A percentile compares a stretch with the other conserved stretches of the same genome.
These are phyloP conservation scores for Microbotryum intermedium DNA, from an alignment of 1,284 basidiomycete genomes.

Conservation along the genomic window DNA sequence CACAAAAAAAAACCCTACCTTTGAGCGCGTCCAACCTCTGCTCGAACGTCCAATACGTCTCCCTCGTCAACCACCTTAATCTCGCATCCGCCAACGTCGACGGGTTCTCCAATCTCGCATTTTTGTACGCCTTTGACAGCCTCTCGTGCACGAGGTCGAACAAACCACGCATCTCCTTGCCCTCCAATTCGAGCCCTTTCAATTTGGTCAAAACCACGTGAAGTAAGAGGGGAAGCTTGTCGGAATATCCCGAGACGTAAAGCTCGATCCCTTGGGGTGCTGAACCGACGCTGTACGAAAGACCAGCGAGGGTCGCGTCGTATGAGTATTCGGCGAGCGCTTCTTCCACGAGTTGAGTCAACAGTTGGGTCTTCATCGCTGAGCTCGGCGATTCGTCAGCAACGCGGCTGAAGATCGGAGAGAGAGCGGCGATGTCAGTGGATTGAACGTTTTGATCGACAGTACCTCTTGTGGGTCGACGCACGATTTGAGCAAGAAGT, in stretches of 20 bases:
- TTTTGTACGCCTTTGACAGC: constrained; percentile 49
- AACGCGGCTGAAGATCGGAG: constrained; percentile 30
- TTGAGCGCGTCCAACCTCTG: constrained; percentile 75
- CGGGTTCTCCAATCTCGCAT: constrained; percentile 56
- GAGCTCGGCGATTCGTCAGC: constrained; percentile 37
- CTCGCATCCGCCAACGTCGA: constrained; percentile 70
- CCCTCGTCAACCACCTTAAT: constrained; percentile 60
- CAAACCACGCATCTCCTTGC: constrained; percentile 45
- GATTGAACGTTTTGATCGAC: too few relatives aligned
- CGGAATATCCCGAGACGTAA: constrained; percentile 70
- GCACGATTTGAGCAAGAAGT: constrained; percentile 16
- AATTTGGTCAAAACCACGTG: constrained; percentile 64
- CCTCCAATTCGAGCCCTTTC: constrained; percentile 57
- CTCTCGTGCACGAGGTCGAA: constrained; percentile 77
- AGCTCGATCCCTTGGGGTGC: constrained; percentile 62
- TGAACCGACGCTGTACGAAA: constrained; percentile 64
- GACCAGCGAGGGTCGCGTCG: constrained; percentile 80
- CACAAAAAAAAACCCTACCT: constrained; percentile 47
- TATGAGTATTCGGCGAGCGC: constrained; percentile 82
- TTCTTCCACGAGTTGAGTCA: constrained; percentile 76
- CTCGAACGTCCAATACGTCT: constrained; percentile 67
- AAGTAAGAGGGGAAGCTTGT: constrained; percentile 75
- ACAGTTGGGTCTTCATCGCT: constrained; percentile 52
- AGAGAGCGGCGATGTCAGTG: not conserved
- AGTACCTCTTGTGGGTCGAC: not conserved